Conservation (phyloP, 2,329 filamentous ascomycete genomes). For the Chaetothyriales sp. region DNA sequence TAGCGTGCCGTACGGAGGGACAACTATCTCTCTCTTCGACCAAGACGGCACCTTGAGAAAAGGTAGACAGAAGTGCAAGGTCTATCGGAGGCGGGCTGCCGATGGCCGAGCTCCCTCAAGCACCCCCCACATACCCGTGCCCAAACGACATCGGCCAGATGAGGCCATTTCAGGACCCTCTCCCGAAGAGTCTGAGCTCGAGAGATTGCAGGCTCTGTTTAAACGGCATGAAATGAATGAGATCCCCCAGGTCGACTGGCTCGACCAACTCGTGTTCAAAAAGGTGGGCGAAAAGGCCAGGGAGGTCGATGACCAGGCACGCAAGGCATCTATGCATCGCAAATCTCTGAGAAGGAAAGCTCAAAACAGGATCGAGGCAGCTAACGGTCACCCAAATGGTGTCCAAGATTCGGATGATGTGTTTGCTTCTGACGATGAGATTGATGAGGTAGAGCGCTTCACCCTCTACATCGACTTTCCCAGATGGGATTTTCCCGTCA, state of each 20-base stretch:
- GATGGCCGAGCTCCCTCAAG: conserved; percentile 69
- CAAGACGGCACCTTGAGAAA: conserved; percentile 80
- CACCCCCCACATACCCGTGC: conserved; percentile 55
- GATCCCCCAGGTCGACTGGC: conserved; percentile 82
- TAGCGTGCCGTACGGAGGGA: conserved; percentile 83
- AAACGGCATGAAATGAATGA: conserved; percentile 99
- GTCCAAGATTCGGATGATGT: conserved; percentile 21
- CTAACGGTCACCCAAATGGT: conserved; percentile 27
- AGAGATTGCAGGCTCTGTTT: conserved; percentile 73
- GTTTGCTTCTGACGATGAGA: conserved; percentile 24
- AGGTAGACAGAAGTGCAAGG: conserved; percentile 75
- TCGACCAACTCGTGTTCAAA: conserved; percentile 86
- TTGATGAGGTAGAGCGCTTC: conserved; percentile 50
- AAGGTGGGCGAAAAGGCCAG: conserved; percentile 65
- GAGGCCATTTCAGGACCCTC: conserved; percentile 33
- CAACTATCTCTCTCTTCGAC: conserved; percentile 83
- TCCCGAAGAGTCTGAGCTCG: conserved; percentile 71
- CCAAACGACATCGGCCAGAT: conserved; percentile 37
- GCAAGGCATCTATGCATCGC: conserved; percentile 36
- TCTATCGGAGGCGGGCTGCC: conserved; percentile 68
- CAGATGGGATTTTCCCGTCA: conserved; percentile 85
- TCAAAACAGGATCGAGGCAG: neutral
- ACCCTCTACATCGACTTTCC: conserved; percentile 81
- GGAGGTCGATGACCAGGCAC: conserved; percentile 47
- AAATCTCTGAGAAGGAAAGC: conserved; percentile 22